phyloP scores from a whole-genome alignment of 495 filamentous ascomycete genomes.

The Lasiosphaeria miniovina region DNA sequence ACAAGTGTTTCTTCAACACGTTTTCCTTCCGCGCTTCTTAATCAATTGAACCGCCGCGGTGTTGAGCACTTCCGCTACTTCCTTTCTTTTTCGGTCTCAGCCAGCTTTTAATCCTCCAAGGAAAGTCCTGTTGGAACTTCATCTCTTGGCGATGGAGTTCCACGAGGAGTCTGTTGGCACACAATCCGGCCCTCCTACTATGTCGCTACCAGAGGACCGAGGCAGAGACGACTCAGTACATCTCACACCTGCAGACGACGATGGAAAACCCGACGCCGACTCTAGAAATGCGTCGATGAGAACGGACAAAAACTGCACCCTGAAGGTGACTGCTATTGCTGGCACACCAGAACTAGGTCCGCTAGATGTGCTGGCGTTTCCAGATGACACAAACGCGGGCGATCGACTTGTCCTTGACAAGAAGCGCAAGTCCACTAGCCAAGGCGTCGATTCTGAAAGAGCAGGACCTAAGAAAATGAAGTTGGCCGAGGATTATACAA shows the following conservation, averaged over 20 bases:
- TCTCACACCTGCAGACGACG: neutral
- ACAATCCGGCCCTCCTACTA: neutral
- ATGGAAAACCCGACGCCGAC: neutral
- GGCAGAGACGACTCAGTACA: neutral
- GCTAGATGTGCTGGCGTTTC: too few relatives aligned
- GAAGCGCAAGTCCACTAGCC: constrained; percentile 39
- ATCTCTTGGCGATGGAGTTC: constrained; percentile 2
- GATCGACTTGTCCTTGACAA: constrained; percentile 19
- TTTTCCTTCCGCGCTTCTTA: constrained; percentile 4
- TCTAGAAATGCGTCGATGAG: neutral
- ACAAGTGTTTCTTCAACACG: constrained; percentile 30
- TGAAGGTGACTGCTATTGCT: neutral
- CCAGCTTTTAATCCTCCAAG: neutral
- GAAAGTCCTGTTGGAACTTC: neutral
- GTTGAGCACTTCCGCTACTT: constrained; percentile 8
- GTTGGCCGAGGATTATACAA: constrained; percentile 25
- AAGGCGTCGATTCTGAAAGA: constrained; percentile 2
- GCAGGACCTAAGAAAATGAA: constrained; percentile 37
- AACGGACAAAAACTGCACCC: constrained; percentile 4
- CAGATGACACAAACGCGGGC: constrained; percentile 4
- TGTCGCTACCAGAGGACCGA: neutral
- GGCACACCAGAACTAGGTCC: too few relatives aligned
- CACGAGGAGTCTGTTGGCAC: neutral
- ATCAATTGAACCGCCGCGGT: neutral
- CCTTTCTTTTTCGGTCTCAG: constrained; percentile 4